These are phyloP conservation scores for Suillus subalutaceus DNA, from an alignment of 768 basidiomycete species.

Conservation along the genomic window DNA sequence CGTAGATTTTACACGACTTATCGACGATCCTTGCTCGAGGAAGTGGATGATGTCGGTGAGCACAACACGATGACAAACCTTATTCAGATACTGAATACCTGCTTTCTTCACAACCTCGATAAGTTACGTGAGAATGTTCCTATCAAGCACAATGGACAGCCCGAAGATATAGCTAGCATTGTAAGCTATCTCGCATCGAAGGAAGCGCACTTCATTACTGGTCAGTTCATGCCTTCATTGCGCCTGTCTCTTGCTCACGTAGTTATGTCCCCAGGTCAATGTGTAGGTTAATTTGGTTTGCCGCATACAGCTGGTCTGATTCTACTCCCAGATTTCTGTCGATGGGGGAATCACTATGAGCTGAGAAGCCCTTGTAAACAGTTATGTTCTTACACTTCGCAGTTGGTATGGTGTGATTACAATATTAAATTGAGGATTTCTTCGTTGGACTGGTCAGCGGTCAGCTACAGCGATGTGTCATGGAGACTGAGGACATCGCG, in stretches of 20 bases:
- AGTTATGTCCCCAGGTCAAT: slow-evolving; percentile 13
- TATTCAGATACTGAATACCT: neutral
- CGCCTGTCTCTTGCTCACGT: neutral
- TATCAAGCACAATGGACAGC: slow-evolving; percentile 25
- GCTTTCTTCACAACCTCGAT: slow-evolving; percentile 8
- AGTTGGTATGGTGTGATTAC: neutral
- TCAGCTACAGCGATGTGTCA: too few relatives aligned
- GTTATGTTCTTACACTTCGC: neutral
- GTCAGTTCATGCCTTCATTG: slow-evolving; percentile 16
- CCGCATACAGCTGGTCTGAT: neutral
- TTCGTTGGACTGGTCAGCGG: neutral
- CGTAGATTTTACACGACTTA: neutral
- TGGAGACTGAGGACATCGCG: too few relatives aligned
- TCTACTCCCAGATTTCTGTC: slow-evolving; percentile 8
- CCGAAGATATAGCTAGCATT: slow-evolving; percentile 35
- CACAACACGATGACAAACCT: slow-evolving; percentile 16
- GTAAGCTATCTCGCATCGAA: slow-evolving; percentile 39
- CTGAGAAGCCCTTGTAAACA: slow-evolving; percentile 3
- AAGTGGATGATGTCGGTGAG: slow-evolving; percentile 21
- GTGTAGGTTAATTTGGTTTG: slow-evolving; percentile 12
- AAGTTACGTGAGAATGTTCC: slow-evolving; percentile 16
- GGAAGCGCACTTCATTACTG: slow-evolving; percentile 38
- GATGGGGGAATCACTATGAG: slow-evolving; percentile 14
- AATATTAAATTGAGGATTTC: neutral
- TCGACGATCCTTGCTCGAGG: slow-evolving; percentile 19